Percentiles rank a stretch among this genome's conserved stretches.
Evolutionary conservation across 73 alveolate genomes (phyloP).

Genomic region (Paramecium pentaurelia): DNA sequence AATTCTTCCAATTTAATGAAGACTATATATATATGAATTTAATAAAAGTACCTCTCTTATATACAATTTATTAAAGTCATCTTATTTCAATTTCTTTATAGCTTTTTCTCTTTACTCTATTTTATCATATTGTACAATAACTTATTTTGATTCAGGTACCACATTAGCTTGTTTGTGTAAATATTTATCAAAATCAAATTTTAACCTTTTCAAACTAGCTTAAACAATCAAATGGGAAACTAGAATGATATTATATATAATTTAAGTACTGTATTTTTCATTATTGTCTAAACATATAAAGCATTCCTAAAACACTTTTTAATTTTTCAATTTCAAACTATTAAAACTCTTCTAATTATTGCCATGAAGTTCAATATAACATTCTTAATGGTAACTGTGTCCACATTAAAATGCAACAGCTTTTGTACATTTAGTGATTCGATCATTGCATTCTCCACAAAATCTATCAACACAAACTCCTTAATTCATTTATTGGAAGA

Average conservation of each 20-base stretch:
- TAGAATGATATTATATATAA: neutral
- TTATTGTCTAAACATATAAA: slow-evolving; percentile 16
- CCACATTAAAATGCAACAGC: slow-evolving; percentile 31
- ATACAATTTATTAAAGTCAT: neutral
- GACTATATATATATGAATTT: neutral
- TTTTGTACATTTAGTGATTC: neutral
- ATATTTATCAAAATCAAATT: neutral
- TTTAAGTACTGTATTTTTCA: neutral
- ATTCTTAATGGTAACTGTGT: slow-evolving; percentile 6
- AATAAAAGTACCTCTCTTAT: neutral
- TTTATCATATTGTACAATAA: neutral
- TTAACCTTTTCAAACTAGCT: neutral
- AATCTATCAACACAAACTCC: neutral
- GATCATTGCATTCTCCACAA: neutral
- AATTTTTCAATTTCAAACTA: neutral
- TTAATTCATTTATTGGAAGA: neutral
- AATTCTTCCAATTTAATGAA: neutral
- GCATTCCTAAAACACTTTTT: neutral
- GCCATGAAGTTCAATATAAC: slow-evolving; percentile 13
- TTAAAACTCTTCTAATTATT: neutral
- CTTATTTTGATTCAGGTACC: neutral
- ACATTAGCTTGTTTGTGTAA: neutral
- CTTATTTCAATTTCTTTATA: neutral
- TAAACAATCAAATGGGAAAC: neutral
- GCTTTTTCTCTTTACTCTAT: neutral